Base-by-base conservation (phyloP, 495 filamentous ascomycete species). In the Aspergillus panamensis region DNA sequence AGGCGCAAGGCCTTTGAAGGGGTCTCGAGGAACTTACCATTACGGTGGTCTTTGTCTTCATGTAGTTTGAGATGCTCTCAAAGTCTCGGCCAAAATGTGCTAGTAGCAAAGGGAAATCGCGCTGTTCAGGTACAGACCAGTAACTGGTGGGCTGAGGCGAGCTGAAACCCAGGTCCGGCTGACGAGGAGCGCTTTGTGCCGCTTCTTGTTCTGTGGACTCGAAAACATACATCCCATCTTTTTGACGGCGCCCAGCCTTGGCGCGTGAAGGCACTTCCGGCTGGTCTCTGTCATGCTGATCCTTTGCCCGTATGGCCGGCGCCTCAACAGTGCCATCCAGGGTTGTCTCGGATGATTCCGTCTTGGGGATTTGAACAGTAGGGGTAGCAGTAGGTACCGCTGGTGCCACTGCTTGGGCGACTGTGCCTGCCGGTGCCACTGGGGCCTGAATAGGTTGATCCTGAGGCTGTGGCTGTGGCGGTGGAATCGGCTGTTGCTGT, bases 101-200 rank as follows among this genome's bases (percentile, higher is more conserved):
- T 43, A 97, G 76, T 51, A 92, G 73, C 25, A 78, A 80, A 1
- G 85, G 85, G 66, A 98, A 97, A 67, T 97, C 90, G 20, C 77
- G 84, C 31, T 87, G 82, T 69, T 98, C 94, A 2, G 89, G 87
- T 25, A 97, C 94, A 60, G 93, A 97, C 94, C 94, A 98, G 71
- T 98, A 98, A 67, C 94, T 97, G 2, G 91, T 96, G 7, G 91
- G 84, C 49, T 84, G 84, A 53, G 81, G 68, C 6, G 79, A 75
- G n/a, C 78, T 77, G 39, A 82, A 75, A 30, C 71, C 64, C 61
- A 66, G 61, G 53, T 68, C 73, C 25, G 60, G 54, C 53, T 67
- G 72, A 43, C 60, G 62, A 16, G 35, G n/a, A 45, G 49, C 35
- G 14, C 35, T 50, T 53, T 50, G 16, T 66, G 59, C 60, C 48